Base-by-base conservation (phyloP, 2,329 filamentous ascomycete species). In the Didymella keratinophila region DNA sequence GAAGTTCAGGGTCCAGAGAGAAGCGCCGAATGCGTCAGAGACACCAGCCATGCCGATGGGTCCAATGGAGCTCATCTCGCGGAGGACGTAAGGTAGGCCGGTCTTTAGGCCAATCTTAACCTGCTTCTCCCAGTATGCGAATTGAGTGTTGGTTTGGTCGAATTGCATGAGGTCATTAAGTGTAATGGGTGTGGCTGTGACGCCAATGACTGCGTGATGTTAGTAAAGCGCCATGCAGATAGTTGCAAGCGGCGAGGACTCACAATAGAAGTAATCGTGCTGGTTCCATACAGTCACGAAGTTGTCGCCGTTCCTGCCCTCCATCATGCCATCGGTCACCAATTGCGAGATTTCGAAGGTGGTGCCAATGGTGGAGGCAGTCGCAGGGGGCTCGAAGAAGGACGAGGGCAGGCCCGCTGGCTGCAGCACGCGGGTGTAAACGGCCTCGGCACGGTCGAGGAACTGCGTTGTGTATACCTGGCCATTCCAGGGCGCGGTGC, bases 1-100 rank as follows among this genome's bases (percentile, higher is more conserved):
- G 71, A 83, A 84, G 71, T 84, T 84, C 49, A 84, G 75, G 10
- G 79, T 80, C 81, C 82, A 84, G 16, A 84, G 73, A 16, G 81
- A 75, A n/a, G 81, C 78, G 36, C 79, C 81, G 57, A 83, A 82
- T 0, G 78, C 78, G 66, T 84, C 78, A 58, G 78, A 82, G 56
- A 83, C 77, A 49, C 77, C 78, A 27, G 71, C 66, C 61, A 81
- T 68, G 18, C 82, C 82, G 42, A 81, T 78, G 9, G 82, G 82
- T 0, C 82, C 82, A 21, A 83, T 79, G 36, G 80, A 78, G 52
- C 79, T 79, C 81, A 83, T 83, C 68, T 84, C 82, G 10, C 82
- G 79, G 23, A 84, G 71, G n/a, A 78, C 78, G 63, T 82, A 84
- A 14, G 80, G 79, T 44, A 79, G 74, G 1, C 75, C 74, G 0